Conservation (phyloP, 1,284 basidiomycete species). For the Quambalaria eucalypti region DNA sequence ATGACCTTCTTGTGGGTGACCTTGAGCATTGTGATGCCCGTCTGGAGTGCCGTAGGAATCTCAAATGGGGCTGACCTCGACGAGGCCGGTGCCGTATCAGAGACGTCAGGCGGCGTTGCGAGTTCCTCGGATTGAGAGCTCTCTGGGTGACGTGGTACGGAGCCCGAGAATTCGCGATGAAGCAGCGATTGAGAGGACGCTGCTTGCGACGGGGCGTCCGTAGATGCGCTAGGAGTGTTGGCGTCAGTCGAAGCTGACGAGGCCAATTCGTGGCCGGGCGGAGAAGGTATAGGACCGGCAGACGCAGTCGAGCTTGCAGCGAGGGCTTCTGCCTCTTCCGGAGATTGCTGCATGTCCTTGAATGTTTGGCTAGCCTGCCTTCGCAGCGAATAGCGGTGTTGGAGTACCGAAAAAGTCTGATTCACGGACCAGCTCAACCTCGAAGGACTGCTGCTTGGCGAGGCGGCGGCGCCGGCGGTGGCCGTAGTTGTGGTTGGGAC, state of each 20-base stretch:
- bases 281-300: no score
- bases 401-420: neutral
- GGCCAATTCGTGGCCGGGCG: no score
- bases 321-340: no score
- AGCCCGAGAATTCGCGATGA: neutral
- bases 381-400: neutral
- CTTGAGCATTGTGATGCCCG: slow-evolving; percentile 62
- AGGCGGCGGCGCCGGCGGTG: neutral
- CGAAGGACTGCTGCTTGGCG: neutral
- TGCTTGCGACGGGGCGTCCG: no score
- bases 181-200: no score
- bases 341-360: slow-evolving; percentile 8
- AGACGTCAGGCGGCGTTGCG: neutral
- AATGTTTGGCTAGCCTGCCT: slow-evolving; percentile 7
- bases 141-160: neutral
- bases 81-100: neutral
- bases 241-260: no score
- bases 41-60: slow-evolving; percentile 15
- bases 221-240: no score
- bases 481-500: no score
- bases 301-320: no score
- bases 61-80: neutral
- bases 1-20: slow-evolving; percentile 76
- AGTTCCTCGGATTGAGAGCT: neutral
- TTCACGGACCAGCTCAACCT: neutral